Evolutionary conservation across 257 asterid species (phyloP).

Genomic region (Prunella vulgaris): DNA sequence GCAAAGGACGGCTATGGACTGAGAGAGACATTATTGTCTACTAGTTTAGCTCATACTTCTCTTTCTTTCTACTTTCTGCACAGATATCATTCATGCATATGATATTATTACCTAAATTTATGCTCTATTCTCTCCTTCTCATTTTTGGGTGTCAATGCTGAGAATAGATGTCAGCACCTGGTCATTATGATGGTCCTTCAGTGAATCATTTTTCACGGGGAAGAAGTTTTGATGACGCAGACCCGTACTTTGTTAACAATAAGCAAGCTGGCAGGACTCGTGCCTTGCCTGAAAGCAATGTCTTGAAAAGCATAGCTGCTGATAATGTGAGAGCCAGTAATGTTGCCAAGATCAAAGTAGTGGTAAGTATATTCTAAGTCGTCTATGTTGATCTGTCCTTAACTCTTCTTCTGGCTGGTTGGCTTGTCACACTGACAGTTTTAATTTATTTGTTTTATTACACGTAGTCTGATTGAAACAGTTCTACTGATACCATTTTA

Average conservation of each 20-base stretch:
- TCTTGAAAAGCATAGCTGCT: constrained; percentile 56
- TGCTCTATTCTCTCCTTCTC: constrained; percentile 4
- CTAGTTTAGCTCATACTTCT: neutral
- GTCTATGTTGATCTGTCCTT: neutral
- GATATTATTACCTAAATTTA: constrained; percentile 10
- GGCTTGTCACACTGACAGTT: neutral
- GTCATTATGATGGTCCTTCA: constrained; percentile 56
- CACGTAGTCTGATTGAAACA: constrained; percentile 6
- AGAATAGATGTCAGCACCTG: constrained; percentile 57
- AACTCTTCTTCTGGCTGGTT: constrained; percentile 11
- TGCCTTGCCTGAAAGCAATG: constrained; percentile 61
- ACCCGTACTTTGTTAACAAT: constrained; percentile 57
- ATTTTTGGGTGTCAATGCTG: constrained; percentile 22
- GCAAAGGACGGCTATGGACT: neutral
- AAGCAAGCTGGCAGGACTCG: constrained; percentile 61
- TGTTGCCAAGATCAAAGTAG: constrained; percentile 99
- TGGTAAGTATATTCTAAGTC: constrained; percentile 43
- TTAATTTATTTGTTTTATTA: neutral
- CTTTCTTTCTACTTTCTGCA: neutral
- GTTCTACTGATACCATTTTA: neutral
- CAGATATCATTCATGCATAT: neutral
- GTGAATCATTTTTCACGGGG: constrained; percentile 58
- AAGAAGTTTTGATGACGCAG: constrained; percentile 81
- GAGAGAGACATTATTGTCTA: neutral
- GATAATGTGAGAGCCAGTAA: constrained; percentile 84